Base-by-base conservation (phyloP, 108 stramenopile genomes). In the Fistulifera pelliculosa region DNA sequence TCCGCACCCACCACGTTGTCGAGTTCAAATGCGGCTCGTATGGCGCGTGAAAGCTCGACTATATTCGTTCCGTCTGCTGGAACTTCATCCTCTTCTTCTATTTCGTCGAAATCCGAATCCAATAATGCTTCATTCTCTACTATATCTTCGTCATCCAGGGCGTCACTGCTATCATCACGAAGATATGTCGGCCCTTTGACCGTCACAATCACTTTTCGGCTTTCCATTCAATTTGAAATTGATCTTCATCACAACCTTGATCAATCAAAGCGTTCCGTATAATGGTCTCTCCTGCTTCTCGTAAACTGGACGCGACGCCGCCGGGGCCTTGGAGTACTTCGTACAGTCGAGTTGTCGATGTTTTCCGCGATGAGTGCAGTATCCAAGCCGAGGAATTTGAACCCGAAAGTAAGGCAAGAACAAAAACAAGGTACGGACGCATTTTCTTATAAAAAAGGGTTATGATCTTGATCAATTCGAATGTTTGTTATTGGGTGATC, bases 141-240 rank as follows among this genome's bases (percentile, higher is more conserved):
- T 27, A 54, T 52, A 13, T 45, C 65, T 41, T 40, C 45, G 25
- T 68, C 62, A 12, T 49, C 54, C 27, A 23, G 61, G 8, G 66
- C 74, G 4, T 61, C 67, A 6, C 42, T 41, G 15, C 49, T 41
- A 2, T 49, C 62, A 4, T 53, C 50, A 4, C 24, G 41, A 27
- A 41, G 38, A 52, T 48, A 14, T 7, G 53, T 56, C 16, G 51
- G 15, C 15, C 71, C 72, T 48, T 61, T 61, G 15, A 86, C 71
- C 0, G 80, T 79, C 0, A 86, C 79, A 17, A 81, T 52, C 12
- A 86, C 70, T 15, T 59, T 24, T 63, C 81, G 0, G 63, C 47
- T 54, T 73, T 79, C 85, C 85, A 86, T 40, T 80, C 76, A 49
- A 87, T 70, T 12, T 23, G 16, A 24, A 57, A 19, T 56, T 61